Percentiles rank a stretch among this genome's conserved stretches.
These are phyloP conservation scores for Starmerella floricola DNA, from an alignment of 805 yeast genomes.

Conservation along the genomic window DNA sequence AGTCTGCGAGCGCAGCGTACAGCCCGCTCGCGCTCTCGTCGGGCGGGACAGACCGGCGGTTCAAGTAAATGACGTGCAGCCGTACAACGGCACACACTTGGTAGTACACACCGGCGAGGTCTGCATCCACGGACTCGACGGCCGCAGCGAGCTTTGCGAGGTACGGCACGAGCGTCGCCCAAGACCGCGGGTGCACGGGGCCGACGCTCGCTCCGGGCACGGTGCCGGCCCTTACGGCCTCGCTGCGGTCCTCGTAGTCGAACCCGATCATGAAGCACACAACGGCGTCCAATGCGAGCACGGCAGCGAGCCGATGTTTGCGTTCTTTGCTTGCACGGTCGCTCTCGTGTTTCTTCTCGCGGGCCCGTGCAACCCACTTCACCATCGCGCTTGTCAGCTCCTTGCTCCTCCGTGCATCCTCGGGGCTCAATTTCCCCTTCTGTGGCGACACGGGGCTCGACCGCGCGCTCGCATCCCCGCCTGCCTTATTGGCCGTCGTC, in stretches of 20 bases:
- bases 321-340: constrained; percentile 27
- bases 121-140: constrained; percentile 22
- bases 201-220: neutral
- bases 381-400: constrained; percentile 23
- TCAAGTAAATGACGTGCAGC: constrained; percentile 19
- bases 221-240: constrained; percentile 20
- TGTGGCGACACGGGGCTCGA: too few species aligned
- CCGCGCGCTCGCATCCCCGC: too few species aligned
- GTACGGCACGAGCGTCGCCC: constrained; percentile 31
- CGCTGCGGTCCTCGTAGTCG: constrained; percentile 32
- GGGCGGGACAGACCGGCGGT: constrained; percentile 5
- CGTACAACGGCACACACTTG: constrained; percentile 27
- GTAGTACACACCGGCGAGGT: constrained; percentile 26
- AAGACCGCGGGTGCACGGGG: constrained; percentile 16
- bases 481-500: too few species aligned
- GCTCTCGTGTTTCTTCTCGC: constrained; percentile 32
- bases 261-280: constrained; percentile 31
- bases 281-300: constrained; percentile 32
- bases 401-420: neutral
- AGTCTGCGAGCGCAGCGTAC: constrained; percentile 22
- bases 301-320: constrained; percentile 27
- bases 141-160: constrained; percentile 24
- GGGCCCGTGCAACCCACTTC: constrained; percentile 32
- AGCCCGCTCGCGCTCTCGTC: constrained; percentile 9
- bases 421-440: constrained; percentile 1